phyloP scores from a whole-genome alignment of 108 stramenopile species.

The Licmophora abbreviata region DNA sequence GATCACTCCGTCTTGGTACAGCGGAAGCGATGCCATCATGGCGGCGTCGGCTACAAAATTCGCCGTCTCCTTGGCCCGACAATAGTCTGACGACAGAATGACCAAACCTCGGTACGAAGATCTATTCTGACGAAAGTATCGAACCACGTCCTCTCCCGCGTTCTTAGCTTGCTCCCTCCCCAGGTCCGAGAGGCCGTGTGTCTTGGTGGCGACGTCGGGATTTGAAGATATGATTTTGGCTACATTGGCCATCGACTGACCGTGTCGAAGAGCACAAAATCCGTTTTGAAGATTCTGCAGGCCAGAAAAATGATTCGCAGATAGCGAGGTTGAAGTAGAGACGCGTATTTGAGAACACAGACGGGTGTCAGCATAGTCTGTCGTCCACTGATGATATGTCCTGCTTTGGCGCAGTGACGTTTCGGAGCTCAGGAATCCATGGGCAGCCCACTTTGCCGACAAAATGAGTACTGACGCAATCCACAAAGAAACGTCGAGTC shows the following conservation, averaged over 20 bases:
- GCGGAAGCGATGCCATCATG: constrained; percentile 8
- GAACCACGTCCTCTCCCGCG: constrained; percentile 47
- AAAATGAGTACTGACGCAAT: too few relatives aligned
- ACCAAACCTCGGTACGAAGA: constrained; percentile 25
- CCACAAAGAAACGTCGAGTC: too few relatives aligned
- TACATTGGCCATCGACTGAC: constrained; percentile 82
- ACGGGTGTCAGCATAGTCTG: too few relatives aligned
- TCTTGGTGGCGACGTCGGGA: constrained; percentile 49
- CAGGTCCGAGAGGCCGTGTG: constrained; percentile 59
- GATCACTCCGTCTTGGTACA: constrained; percentile 26
- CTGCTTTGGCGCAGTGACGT: too few relatives aligned
- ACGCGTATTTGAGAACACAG: too few relatives aligned
- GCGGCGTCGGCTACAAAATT: constrained; percentile 22
- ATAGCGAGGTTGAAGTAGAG: too few relatives aligned
- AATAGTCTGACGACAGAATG: constrained; percentile 41
- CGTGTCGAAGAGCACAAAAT: constrained; percentile 77
- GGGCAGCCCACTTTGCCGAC: too few relatives aligned
- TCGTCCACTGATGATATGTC: too few relatives aligned
- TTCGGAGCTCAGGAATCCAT: too few relatives aligned
- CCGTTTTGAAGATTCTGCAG: constrained; percentile 12
- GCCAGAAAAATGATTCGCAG: neutral
- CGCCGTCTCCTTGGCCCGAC: constrained; percentile 65
- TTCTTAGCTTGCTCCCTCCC: constrained; percentile 59
- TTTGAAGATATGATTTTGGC: constrained; percentile 65
- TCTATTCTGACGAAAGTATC: constrained; percentile 9